These are phyloP conservation scores for Anacardium occidentale DNA, from an alignment of 345 rosid genomes.

Conservation along the genomic window DNA sequence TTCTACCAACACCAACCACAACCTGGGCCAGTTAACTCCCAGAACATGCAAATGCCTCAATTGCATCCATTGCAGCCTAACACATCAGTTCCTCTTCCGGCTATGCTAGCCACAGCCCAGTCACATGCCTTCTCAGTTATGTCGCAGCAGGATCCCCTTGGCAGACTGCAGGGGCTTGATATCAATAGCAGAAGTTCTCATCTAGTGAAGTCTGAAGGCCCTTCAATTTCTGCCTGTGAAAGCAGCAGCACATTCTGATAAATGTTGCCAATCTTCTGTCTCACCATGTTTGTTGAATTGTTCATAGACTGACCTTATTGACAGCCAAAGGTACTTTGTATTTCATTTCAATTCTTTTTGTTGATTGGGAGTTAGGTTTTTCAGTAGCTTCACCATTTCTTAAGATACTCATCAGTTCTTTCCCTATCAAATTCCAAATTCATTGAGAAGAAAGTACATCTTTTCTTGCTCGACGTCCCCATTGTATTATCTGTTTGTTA, in stretches of 20 bases:
- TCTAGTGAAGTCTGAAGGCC: slow-evolving; percentile 63
- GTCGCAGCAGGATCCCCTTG: slow-evolving; percentile 67
- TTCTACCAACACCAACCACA: slow-evolving; percentile 51
- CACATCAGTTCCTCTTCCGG: slow-evolving; percentile 36
- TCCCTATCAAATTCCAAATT: slow-evolving; percentile 19
- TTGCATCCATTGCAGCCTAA: slow-evolving; percentile 54
- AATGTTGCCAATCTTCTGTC: slow-evolving; percentile 15
- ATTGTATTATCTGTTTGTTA: slow-evolving; percentile 21
- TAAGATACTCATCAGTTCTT: slow-evolving; percentile 23
- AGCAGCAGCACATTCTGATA: slow-evolving; percentile 64
- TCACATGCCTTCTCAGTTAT: slow-evolving; percentile 52
- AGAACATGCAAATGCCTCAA: slow-evolving; percentile 50
- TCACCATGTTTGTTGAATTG: slow-evolving; percentile 36
- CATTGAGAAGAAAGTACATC: slow-evolving; percentile 24
- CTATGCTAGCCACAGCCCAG: slow-evolving; percentile 34
- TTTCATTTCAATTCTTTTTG: slow-evolving; percentile 33
- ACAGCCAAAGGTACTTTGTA: slow-evolving; percentile 31
- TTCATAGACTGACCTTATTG: slow-evolving; percentile 57
- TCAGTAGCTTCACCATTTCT: slow-evolving; percentile 25
- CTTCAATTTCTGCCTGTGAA: slow-evolving; percentile 65
- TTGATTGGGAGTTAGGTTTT: slow-evolving; percentile 30
- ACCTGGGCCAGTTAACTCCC: slow-evolving; percentile 35
- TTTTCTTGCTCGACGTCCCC: slow-evolving; percentile 9
- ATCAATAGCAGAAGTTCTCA: slow-evolving; percentile 60
- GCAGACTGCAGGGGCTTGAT: slow-evolving; percentile 80